Evolutionary conservation across 2,329 filamentous ascomycete species (phyloP).

Genomic region (Xylaria sp.): DNA sequence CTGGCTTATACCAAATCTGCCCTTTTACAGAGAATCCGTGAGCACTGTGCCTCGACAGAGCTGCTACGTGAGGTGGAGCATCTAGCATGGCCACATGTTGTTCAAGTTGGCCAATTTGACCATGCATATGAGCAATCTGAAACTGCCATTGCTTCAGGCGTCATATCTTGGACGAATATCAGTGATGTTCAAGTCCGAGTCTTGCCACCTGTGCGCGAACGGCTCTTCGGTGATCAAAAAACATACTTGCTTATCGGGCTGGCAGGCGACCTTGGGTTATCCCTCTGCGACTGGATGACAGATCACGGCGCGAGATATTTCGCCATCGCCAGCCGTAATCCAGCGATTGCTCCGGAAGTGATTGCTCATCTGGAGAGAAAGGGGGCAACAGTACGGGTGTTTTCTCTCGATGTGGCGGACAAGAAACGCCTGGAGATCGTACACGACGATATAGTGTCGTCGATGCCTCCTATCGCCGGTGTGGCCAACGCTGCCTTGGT

Average conservation of each 20-base stretch:
- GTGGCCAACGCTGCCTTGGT: constrained; percentile 22
- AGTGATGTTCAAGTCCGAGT: too few relatives aligned
- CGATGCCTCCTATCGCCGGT: constrained; percentile 20
- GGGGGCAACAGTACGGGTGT: neutral
- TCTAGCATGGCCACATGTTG: too few relatives aligned
- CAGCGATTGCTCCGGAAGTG: neutral
- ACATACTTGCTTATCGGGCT: constrained; percentile 51
- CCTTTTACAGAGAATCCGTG: too few relatives aligned
- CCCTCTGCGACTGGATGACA: constrained; percentile 53
- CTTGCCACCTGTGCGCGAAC: too few relatives aligned
- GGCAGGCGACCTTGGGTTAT: constrained; percentile 50
- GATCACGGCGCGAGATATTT: constrained; percentile 50
- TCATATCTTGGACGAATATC: too few relatives aligned
- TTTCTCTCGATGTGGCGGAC: constrained; percentile 11
- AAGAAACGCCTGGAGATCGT: neutral
- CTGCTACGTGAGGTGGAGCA: too few relatives aligned
- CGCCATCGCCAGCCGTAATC: constrained; percentile 51
- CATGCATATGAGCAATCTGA: too few relatives aligned
- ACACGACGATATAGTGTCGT: neutral
- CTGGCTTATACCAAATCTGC: too few relatives aligned
- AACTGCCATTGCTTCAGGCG: too few relatives aligned
- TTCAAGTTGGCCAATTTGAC: too few relatives aligned
- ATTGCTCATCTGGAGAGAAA: neutral
- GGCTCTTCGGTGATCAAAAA: constrained; percentile 40
- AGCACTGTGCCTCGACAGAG: too few relatives aligned